A percentile compares a stretch with the other conserved stretches of the same genome.
Evolutionary conservation across 139 green algal species (phyloP).

Genomic region (Mesotaenium endlicherianum): DNA sequence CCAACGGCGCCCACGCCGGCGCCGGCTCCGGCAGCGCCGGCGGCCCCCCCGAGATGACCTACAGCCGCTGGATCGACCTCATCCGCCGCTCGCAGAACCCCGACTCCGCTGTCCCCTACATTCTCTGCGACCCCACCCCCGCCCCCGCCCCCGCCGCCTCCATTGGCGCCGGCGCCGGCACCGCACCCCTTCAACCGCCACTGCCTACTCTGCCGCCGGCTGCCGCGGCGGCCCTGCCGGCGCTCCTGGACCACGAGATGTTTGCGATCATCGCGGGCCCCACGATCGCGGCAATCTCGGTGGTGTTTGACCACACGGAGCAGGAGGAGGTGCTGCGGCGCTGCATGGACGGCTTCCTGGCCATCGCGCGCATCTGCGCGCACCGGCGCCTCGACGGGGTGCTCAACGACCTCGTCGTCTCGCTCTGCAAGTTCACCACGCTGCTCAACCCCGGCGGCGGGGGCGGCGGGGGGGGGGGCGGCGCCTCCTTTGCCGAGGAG

Average conservation of each 20-base stretch:
- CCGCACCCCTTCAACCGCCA: background rate
- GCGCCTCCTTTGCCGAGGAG: constrained; percentile 22
- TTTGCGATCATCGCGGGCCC: constrained; percentile 86
- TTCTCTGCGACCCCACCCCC: constrained; percentile 38
- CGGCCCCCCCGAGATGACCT: constrained; percentile 49
- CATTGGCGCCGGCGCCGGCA: background rate
- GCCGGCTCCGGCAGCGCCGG: background rate
- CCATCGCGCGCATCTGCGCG: constrained; percentile 56
- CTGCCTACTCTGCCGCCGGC: background rate
- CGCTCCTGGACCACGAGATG: constrained; percentile 78
- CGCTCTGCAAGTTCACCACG: constrained; percentile 72
- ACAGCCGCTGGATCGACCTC: constrained; percentile 67
- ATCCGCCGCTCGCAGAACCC: constrained; percentile 36
- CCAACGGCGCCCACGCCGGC: background rate
- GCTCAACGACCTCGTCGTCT: constrained; percentile 60
- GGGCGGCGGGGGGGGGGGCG: background rate
- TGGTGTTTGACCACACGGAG: constrained; percentile 81
- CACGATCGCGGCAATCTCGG: constrained; percentile 81
- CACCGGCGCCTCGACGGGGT: constrained; percentile 62
- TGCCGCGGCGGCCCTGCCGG: background rate
- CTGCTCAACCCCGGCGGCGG: constrained; percentile 57
- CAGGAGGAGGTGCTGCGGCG: constrained; percentile 60
- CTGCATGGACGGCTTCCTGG: constrained; percentile 62
- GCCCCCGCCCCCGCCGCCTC: background rate
- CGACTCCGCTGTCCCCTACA: constrained; percentile 37